Evolutionary conservation across 768 basidiomycete species (phyloP), one percentile per base, ranked within the genome.

Genomic region (Asterophora lycoperdoides): DNA sequence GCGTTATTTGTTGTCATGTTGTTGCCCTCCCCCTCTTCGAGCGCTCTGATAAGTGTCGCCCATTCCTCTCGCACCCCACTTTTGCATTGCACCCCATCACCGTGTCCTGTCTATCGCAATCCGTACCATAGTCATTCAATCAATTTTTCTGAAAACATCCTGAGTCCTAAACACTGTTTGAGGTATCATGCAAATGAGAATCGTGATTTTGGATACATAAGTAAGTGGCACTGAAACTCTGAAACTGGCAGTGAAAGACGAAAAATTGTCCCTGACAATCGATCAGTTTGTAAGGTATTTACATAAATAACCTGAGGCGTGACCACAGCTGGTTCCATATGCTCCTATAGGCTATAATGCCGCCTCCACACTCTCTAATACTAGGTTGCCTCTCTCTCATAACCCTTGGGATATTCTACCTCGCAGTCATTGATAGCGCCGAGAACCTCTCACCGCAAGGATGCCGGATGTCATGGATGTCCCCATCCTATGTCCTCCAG

Each of bases 391-490:
- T 67, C 47, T 67, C 68, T 55, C 57, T 64, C 56, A 56, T 65
- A 54, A 60, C 62, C 20, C 52, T 72, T n/a, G 46, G 60, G 6
- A 42, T 69, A 13, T 73, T 72, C 43, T 79, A 75, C 57, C 62
- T 66, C 29, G 71, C 80, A 17, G 70, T 64, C 35, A 63, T 65
- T 14, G 71, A 79, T 56, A 64, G 75, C n/a, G 64, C 69, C 19
- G 58, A 68, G 34, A 71, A 68, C 30, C 71, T 90, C 45, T 92
- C 90, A 0, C 88, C 89, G 4, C 88, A 92, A 75, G 90, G 89
- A 79, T 97, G 93, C 67, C 80, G 86, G 32, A 97, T 97, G 93
- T 92, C 91, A 44, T 93, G 82, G 76, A 96, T 95, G 93, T 88
- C 81, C 3, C 94, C 94, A 2, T 87, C 88, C 0, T 98, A 98